These are phyloP conservation scores for Citrus sp. DNA, from an alignment of 345 rosid genomes.

Conservation along the genomic window DNA sequence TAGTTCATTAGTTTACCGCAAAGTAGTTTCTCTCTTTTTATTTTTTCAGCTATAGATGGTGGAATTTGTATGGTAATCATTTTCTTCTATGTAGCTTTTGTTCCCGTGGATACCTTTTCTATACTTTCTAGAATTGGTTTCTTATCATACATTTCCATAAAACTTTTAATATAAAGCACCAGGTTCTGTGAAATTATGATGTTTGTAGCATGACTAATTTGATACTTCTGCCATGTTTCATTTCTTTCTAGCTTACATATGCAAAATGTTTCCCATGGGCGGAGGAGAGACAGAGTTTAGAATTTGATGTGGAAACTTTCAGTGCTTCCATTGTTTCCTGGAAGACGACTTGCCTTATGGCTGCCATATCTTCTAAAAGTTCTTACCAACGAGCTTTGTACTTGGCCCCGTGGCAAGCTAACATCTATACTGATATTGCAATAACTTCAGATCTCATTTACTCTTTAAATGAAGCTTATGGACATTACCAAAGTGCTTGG, in stretches of 20 bases:
- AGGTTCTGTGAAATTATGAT: neutral
- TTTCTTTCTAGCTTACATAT: conserved; percentile 54
- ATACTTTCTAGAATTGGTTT: neutral
- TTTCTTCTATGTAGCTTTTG: neutral
- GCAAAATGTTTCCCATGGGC: conserved; percentile 85
- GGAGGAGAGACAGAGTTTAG: conserved; percentile 31
- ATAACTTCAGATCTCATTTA: conserved; percentile 63
- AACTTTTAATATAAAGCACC: neutral
- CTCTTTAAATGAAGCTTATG: conserved; percentile 35
- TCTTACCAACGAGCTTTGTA: conserved; percentile 78
- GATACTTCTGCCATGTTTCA: conserved; percentile 12
- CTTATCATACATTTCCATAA: neutral
- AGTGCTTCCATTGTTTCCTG: conserved; percentile 57
- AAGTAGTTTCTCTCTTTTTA: neutral
- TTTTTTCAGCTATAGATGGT: neutral
- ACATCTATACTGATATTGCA: conserved; percentile 73
- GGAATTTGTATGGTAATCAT: neutral
- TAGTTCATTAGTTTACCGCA: neutral
- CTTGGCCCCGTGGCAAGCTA: conserved; percentile 93
- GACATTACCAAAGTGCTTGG: conserved; percentile 46
- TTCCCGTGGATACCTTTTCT: neutral
- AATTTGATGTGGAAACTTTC: conserved; percentile 39
- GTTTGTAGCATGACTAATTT: conserved; percentile 7
- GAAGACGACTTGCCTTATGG: conserved; percentile 56
- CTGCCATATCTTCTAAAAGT: conserved; percentile 62